phyloP scores from a whole-genome alignment of 768 basidiomycete species.

The Amanita thiersii region DNA sequence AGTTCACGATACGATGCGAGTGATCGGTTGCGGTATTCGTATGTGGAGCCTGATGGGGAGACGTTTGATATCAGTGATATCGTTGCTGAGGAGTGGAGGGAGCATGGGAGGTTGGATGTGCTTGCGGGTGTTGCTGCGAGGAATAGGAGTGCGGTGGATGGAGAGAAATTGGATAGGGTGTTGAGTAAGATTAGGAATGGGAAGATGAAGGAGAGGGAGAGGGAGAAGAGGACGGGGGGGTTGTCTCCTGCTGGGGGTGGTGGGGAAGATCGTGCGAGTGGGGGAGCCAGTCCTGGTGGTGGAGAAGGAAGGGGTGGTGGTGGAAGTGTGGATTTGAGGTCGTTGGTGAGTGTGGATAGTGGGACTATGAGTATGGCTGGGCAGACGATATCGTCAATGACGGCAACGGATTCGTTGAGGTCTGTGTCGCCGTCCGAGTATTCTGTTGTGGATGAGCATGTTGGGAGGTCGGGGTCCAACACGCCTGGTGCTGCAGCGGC shows the following conservation, averaged over 20 bases:
- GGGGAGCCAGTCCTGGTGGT: constrained; percentile 1
- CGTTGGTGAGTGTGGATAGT: constrained; percentile 5
- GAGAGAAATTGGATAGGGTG: constrained; percentile 67
- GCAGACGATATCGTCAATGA: constrained; percentile 15
- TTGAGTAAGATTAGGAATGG: constrained; percentile 69
- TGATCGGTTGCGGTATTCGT: constrained; percentile 86
- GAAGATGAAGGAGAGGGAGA: constrained; percentile 33
- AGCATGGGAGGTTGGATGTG: constrained; percentile 49
- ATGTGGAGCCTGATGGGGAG: constrained; percentile 85
- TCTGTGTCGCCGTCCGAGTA: constrained; percentile 48
- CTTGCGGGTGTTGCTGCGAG: constrained; percentile 57
- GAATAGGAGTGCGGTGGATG: constrained; percentile 45
- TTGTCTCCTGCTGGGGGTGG: not conserved
- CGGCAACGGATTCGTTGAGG: constrained; percentile 20
- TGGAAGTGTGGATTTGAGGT: constrained; percentile 6
- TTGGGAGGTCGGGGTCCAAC: constrained; percentile 30
- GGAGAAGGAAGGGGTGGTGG: constrained; percentile 3
- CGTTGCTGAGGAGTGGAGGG: constrained; percentile 83
- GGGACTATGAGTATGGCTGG: constrained; percentile 5
- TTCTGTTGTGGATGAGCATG: constrained; percentile 37
- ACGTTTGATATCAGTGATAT: constrained; percentile 92
- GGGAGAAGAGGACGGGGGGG: not conserved
- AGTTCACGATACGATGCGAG: constrained; percentile 68
- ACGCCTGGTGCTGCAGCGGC: constrained; percentile 33
- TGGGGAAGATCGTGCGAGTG: not conserved